phyloP scores from a whole-genome alignment of 2,329 filamentous ascomycete species.

The Trichoderma breve region DNA sequence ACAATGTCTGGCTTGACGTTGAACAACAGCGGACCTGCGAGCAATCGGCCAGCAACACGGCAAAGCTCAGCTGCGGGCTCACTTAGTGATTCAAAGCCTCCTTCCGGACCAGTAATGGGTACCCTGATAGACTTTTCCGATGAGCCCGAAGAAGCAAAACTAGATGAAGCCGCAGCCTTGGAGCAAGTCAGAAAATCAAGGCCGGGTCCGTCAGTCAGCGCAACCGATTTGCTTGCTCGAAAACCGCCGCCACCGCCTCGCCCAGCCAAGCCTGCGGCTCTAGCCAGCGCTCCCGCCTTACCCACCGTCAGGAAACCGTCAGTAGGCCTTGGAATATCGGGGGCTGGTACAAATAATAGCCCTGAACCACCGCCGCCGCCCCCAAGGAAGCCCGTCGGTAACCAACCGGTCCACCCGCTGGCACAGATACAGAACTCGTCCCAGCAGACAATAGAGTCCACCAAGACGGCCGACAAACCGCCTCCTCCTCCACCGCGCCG shows the following conservation, averaged over 20 bases:
- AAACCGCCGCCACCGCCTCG: slow-evolving; percentile 49
- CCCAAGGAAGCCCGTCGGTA: slow-evolving; percentile 34
- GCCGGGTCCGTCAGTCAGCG: slow-evolving; percentile 26
- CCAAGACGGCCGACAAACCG: slow-evolving; percentile 29
- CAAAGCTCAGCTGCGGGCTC: slow-evolving; percentile 28
- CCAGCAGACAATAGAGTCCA: slow-evolving; percentile 28
- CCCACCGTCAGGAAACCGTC: slow-evolving; percentile 27
- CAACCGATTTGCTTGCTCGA: slow-evolving; percentile 32
- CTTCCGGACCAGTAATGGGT: slow-evolving; percentile 47
- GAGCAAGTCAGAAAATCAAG: slow-evolving; percentile 30
- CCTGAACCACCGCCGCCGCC: slow-evolving; percentile 36
- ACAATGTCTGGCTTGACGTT: slow-evolving; percentile 29
- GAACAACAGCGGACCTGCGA: slow-evolving; percentile 23
- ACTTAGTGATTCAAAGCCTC: slow-evolving; percentile 24
- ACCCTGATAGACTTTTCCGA: slow-evolving; percentile 61
- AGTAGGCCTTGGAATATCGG: slow-evolving; percentile 14
- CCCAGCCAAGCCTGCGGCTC: slow-evolving; percentile 56
- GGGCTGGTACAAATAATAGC: neutral
- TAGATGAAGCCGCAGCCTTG: slow-evolving; percentile 36
- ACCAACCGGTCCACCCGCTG: slow-evolving; percentile 38
- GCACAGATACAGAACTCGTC: slow-evolving; percentile 43
- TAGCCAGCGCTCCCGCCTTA: slow-evolving; percentile 47
- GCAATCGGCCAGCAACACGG: slow-evolving; percentile 25
- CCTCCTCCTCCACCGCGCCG: slow-evolving; percentile 41
- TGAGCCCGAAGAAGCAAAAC: slow-evolving; percentile 42